These are phyloP conservation scores for Helichrysum umbraculigerum DNA, from an alignment of 129 eudicot genomes.

Conservation along the genomic window DNA sequence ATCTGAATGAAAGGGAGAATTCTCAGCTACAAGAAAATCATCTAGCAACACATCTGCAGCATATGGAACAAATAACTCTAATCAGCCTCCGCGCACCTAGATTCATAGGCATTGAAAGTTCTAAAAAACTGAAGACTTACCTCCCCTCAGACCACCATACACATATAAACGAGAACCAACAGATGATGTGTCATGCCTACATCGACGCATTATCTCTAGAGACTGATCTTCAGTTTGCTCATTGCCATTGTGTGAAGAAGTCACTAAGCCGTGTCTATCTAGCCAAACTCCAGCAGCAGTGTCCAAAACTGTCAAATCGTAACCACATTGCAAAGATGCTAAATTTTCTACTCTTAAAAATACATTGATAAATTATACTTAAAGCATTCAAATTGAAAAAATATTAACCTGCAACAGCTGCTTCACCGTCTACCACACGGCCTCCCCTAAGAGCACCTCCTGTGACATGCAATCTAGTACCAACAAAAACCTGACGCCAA, in stretches of 20 bases:
- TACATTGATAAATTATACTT: background rate
- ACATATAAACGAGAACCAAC: slow-evolving; percentile 75
- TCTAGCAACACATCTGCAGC: slow-evolving; percentile 72
- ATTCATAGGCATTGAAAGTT: background rate
- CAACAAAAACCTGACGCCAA: slow-evolving; percentile 78
- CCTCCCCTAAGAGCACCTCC: slow-evolving; percentile 97
- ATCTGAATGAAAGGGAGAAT: slow-evolving; percentile 61
- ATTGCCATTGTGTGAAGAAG: slow-evolving; percentile 58
- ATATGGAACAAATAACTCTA: background rate
- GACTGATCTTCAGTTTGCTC: slow-evolving; percentile 66
- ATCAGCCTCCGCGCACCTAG: background rate
- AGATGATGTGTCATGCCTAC: slow-evolving; percentile 95
- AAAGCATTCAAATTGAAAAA: slow-evolving; percentile 9
- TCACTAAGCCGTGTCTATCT: slow-evolving; percentile 89
- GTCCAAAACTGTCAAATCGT: slow-evolving; percentile 65
- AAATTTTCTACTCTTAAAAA: slow-evolving; percentile 12
- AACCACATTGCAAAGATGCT: slow-evolving; percentile 4
- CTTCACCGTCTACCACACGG: slow-evolving; percentile 92
- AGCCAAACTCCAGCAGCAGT: slow-evolving; percentile 98
- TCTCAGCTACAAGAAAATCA: slow-evolving; percentile 85
- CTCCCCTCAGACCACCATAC: slow-evolving; percentile 98
- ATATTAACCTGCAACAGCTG: slow-evolving; percentile 69
- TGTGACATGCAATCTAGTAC: slow-evolving; percentile 96
- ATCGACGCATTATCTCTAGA: slow-evolving; percentile 78
- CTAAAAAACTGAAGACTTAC: slow-evolving; percentile 35